Conservation (phyloP, 768 basidiomycete species). For the Rhizopogon roseolus region DNA sequence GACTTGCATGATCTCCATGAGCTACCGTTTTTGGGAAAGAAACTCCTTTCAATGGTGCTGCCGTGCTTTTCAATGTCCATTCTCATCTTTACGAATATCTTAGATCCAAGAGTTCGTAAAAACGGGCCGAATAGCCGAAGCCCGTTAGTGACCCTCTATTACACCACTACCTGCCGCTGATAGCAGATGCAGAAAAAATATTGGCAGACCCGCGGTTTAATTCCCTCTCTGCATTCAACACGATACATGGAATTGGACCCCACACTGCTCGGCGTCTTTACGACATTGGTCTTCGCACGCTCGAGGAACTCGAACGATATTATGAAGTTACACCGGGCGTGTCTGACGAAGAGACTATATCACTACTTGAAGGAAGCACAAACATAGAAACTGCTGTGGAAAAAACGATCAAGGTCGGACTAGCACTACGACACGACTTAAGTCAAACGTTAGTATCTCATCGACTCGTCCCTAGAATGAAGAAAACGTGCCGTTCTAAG, state of each 20-base stretch:
- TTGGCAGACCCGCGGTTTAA: conserved; percentile 47
- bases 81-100: background rate
- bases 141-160: conserved; percentile 33
- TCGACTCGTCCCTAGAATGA: background rate
- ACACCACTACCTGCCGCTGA: background rate
- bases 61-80: background rate
- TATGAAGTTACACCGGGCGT: conserved; percentile 42
- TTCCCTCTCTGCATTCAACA: conserved; percentile 51
- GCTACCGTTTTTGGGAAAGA: conserved; percentile 47
- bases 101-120: conserved; percentile 64
- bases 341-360: conserved; percentile 15
- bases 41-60: conserved; percentile 44
- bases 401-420: conserved; percentile 48
- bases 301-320: conserved; percentile 65
- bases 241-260: conserved; percentile 73
- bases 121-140: conserved; percentile 53
- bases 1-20: conserved; percentile 33
- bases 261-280: conserved; percentile 63
- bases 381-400: conserved; percentile 26
- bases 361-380: conserved; percentile 17
- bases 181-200: conserved; percentile 37
- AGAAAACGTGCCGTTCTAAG: background rate
- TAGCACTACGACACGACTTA: conserved; percentile 58
- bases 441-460: conserved; percentile 33
- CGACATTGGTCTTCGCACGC: conserved; percentile 57